A percentile compares a stretch with the other conserved stretches of the same genome.
Conservation (phyloP, 176 grass and related monocot species). For the Neostapfia colusana region DNA sequence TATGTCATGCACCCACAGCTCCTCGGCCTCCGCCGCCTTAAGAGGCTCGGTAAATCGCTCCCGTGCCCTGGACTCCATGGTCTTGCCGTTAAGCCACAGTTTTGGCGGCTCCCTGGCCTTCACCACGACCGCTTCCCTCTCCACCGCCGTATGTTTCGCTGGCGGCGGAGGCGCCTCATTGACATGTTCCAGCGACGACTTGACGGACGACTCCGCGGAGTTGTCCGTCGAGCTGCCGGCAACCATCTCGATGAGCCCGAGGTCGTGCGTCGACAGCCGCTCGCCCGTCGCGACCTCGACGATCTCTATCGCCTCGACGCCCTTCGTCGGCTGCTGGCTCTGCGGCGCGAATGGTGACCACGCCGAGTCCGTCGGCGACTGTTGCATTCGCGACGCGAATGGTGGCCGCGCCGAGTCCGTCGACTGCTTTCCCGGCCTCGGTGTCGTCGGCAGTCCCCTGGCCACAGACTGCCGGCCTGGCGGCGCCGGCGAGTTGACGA, state of each 20-base stretch:
- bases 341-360: background rate
- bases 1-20: constrained; percentile 48
- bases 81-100: constrained; percentile 37
- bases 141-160: background rate
- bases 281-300: constrained; percentile 45
- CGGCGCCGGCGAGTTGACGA: constrained; percentile 35
- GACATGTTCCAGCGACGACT: constrained; percentile 43
- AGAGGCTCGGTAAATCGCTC: constrained; percentile 40
- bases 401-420: constrained; percentile 27
- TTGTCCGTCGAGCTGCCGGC: constrained; percentile 27
- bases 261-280: constrained; percentile 41
- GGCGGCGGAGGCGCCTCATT: background rate
- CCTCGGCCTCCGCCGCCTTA: constrained; percentile 31
- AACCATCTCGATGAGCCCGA: constrained; percentile 52
- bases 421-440: constrained; percentile 3
- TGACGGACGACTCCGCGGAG: constrained; percentile 38
- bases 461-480: background rate
- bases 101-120: background rate
- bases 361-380: background rate
- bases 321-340: constrained; percentile 15
- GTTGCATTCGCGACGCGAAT: background rate
- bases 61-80: constrained; percentile 2
- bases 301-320: constrained; percentile 39
- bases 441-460: background rate
- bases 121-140: background rate